These are phyloP conservation scores for Truncatella angustata DNA, from an alignment of 2,329 filamentous ascomycete species.

Conservation along the genomic window DNA sequence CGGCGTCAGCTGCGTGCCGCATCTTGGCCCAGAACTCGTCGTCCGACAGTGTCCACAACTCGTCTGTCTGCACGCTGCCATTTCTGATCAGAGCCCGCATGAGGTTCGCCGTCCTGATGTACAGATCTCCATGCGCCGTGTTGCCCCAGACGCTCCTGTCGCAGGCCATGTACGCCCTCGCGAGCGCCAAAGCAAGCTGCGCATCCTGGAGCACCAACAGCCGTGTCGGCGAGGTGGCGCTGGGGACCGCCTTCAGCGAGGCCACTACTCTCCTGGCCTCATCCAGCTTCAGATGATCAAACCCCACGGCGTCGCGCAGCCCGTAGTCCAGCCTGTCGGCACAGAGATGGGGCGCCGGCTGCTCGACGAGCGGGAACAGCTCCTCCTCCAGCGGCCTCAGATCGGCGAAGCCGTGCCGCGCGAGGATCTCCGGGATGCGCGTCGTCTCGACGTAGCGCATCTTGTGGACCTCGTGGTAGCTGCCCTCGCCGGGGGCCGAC, in stretches of 20 bases:
- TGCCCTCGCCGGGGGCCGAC: slow-evolving; percentile 32
- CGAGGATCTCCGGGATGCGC: slow-evolving; percentile 30
- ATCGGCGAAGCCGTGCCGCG: slow-evolving; percentile 27
- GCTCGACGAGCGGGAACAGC: slow-evolving; percentile 36
- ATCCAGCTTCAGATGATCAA: slow-evolving; percentile 27
- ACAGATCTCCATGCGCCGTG: slow-evolving; percentile 33
- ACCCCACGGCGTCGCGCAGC: slow-evolving; percentile 32
- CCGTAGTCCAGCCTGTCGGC: slow-evolving; percentile 39
- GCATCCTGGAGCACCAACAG: slow-evolving; percentile 30
- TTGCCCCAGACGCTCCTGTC: slow-evolving; percentile 37
- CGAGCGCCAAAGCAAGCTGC: slow-evolving; percentile 27
- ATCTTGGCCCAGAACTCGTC: slow-evolving; percentile 32
- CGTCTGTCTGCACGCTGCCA: slow-evolving; percentile 25
- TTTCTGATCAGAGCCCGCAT: slow-evolving; percentile 22
- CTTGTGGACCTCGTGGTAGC: slow-evolving; percentile 40
- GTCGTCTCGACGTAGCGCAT: slow-evolving; percentile 31
- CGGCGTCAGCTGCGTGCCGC: slow-evolving; percentile 17
- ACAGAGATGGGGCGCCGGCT: slow-evolving; percentile 34
- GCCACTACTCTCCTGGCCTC: slow-evolving; percentile 26
- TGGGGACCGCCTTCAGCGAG: slow-evolving; percentile 28
- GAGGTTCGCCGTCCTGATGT: slow-evolving; percentile 29
- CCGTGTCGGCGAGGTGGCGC: slow-evolving; percentile 20
- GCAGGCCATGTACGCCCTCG: slow-evolving; percentile 30
- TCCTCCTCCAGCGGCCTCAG: slow-evolving; percentile 33
- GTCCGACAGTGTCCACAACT: slow-evolving; percentile 33